Evolutionary conservation across 768 basidiomycete species (phyloP), one percentile per base, ranked within the genome.

Genomic region (Mycena rebaudengoi): DNA sequence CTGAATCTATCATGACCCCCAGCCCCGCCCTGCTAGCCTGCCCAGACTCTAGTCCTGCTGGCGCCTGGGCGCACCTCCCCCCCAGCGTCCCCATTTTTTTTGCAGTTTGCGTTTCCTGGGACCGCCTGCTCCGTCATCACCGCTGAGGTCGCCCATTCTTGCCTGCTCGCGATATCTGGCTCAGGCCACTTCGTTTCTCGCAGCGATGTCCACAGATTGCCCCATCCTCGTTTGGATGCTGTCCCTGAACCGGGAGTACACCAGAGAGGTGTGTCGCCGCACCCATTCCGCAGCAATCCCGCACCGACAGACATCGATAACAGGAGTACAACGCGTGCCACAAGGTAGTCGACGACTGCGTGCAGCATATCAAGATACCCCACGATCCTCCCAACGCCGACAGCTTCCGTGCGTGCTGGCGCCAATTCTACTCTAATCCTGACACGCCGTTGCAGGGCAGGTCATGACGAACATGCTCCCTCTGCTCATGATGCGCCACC

Each of bases 191-290:
- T 16, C n/a, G 25, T 30, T 39, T 33, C 56, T 21, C 33, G 43
- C 62, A 56, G 66, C 60, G 29, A 64, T 63, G 46, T 39, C 50
- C 49, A 51, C 49, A 39, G 88, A 89, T 59, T 88, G 86, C 72
- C 89, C 89, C 12, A 86, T 92, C 64, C 82, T 93, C 26, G 88
- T 91, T 23, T 93, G 91, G 91, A 91, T 92, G 88, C 78, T 93
- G 51, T 90, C 89, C 5, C 76, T 91, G 72, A 92, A 92, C 68
- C 82, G 91, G 56, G 90, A 91, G 74, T 86, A 92, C 72, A 85
- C 87, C 13, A 80, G 82, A 74, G 85, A 88, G 74, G 91, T 89
- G 70, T 65, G 85, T 72, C 20, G 28, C 11, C 39, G 37, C 16
- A n/a, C n/a, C n/a, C 18, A 46, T 41, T 26, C 56, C 43, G 45